A percentile compares a stretch with the other conserved stretches of the same genome.
Conservation (phyloP, 1,139 yeast genomes). For the Pneumocystis jirovecii region DNA sequence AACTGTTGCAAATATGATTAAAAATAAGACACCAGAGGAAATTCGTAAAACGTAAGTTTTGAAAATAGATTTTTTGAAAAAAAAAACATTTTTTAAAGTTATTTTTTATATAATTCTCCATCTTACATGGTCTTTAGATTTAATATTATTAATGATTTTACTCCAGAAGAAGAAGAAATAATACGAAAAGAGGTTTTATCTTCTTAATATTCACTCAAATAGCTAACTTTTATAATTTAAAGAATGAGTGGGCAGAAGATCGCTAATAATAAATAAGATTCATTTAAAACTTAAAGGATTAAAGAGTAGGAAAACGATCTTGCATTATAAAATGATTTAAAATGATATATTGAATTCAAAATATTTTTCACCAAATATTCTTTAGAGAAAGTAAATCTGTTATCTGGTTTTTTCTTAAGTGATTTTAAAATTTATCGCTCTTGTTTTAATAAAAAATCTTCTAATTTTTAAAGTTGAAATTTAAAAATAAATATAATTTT, state of each 20-base stretch:
- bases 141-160: conserved; percentile 89
- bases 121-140: conserved; percentile 38
- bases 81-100: background rate
- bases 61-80: background rate
- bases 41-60: conserved; percentile 38
- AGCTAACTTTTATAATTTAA: conserved; percentile 1
- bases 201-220: background rate
- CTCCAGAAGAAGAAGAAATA: conserved; percentile 97
- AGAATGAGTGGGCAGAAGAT: conserved; percentile 99
- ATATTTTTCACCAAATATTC: background rate
- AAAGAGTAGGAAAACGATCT: conserved; percentile 18
- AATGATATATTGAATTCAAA: background rate
- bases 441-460: background rate
- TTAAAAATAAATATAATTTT: background rate
- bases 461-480: background rate
- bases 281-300: conserved; percentile 24
- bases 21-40: conserved; percentile 91
- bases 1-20: conserved; percentile 95
- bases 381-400: background rate
- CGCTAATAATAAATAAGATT: conserved; percentile 32
- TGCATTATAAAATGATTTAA: background rate
- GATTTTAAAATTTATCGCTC: background rate
- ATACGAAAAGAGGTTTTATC: conserved; percentile 43
- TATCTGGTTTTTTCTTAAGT: background rate
- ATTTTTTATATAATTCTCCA: background rate